phyloP scores from a whole-genome alignment of 2,329 filamentous ascomycete species.

The Pestalotiopsis sp. region DNA sequence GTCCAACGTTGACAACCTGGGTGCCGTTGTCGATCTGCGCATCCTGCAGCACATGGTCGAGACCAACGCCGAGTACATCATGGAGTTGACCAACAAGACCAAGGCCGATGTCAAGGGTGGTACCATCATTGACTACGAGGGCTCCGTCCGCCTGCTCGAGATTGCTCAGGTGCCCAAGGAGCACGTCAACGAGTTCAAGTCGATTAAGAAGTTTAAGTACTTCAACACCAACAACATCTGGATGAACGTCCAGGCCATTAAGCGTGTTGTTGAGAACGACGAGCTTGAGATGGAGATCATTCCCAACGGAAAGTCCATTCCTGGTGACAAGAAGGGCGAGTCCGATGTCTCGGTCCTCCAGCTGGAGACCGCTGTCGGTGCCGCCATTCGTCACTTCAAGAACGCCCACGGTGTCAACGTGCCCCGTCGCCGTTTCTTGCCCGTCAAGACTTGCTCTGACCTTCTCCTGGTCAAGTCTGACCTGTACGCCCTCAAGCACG shows the following conservation, averaged over 20 bases:
- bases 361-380: conserved; percentile 97
- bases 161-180: conserved; percentile 99
- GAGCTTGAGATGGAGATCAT: conserved; percentile 99
- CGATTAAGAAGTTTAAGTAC: conserved; percentile 99
- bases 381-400: conserved; percentile 97
- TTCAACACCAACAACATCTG: conserved; percentile 99
- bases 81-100: conserved; percentile 99
- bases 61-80: conserved; percentile 96
- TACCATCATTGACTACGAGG: conserved; percentile 99
- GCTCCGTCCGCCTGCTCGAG: conserved; percentile 93
- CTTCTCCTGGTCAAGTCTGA: conserved; percentile 99
- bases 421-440: conserved; percentile 94
- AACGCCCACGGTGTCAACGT: conserved; percentile 99
- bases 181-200: conserved; percentile 99
- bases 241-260: conserved; percentile 97
- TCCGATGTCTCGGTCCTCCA: conserved; percentile 97
- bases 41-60: conserved; percentile 99
- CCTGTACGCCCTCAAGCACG: conserved; percentile 97
- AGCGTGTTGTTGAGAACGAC: conserved; percentile 97
- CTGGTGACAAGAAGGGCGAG: conserved; percentile 99
- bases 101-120: conserved; percentile 99
- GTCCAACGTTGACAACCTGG: conserved; percentile 98
- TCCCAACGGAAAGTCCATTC: conserved; percentile 97
- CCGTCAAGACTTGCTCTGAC: conserved; percentile 99
- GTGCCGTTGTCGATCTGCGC: conserved; percentile 94